Evolutionary conservation across 441 rosid species (phyloP), one percentile per base, ranked within the genome.

Genomic region (Biscutella laevigata): DNA sequence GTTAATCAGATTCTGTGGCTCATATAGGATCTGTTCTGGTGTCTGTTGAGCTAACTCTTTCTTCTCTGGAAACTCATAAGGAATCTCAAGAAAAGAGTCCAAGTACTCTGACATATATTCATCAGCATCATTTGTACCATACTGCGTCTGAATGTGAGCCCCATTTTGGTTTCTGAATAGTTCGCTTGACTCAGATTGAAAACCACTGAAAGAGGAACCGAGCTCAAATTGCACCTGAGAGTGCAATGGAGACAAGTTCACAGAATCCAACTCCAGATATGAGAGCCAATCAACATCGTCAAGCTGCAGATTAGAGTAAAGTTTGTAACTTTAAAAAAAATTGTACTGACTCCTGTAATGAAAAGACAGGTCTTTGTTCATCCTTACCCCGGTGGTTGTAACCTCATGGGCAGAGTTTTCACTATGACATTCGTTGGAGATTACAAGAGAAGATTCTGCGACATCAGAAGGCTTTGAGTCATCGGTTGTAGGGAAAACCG

Each of bases 231-330:
- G 81, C 50, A 64, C 34, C 15, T 67, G 77, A 2, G 54, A 38
- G 34, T 65, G 77, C 56, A 77, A 61, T 17, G 80, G 78, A 13
- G 86, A 66, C 55, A 81, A 75, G 47, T 77, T 68, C 15, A 58
- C 33, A 12, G 74, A 45, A 55, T 61, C 77, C 22, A 21, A 19
- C 20, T 57, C 62, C 53, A 37, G 14, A 6, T 41, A 64, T n/a
- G 72, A 62, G 34, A 24, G 36, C 53, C 72, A 55, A 32, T 71
- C 53, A 26, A 59, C 62, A 27, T 69, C 75, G 29, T 66, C 77
- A 47, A 66, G 62, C 66, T 62, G 64, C 24, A 7, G 15, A 71
- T 45, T 28, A 54, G 38, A 66, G 71, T 40, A 64, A 59, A 48
- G 42, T 45, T 12, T 13, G 36, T 28, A 33, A 66, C 43, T 20